Base-by-base conservation (phyloP, 106 monocot genomes). In the Acorus calamus region DNA sequence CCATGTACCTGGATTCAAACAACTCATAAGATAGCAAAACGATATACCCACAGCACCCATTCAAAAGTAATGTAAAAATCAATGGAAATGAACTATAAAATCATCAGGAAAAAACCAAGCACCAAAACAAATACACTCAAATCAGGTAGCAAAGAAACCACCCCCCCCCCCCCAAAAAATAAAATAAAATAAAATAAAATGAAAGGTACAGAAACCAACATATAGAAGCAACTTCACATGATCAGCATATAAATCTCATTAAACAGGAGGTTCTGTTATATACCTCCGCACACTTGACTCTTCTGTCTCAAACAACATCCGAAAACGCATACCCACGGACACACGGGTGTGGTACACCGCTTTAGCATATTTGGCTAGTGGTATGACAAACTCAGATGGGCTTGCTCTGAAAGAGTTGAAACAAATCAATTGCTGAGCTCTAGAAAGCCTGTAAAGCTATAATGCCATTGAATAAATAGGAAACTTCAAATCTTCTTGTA, bases 1-100 rank as follows among this genome's bases (percentile, higher is more conserved):
- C 92, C 92, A 93, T 93, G 73, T 88, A 93, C 47, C 92, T 93
- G 76, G 71, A 71, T 74, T 46, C 14, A 63, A 59, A 52, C 49
- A 49, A 10, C 4, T 28, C 28, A 28, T 28, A 28, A 28, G 4
- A 59, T 48, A 11, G 4, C 4, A 62, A 49, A 28, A 28, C 1
- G 28, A 28, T 28, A 28, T 28, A 28, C 28, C 28, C 28, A 28
- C 28, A 28, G 28, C 28, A 28, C 28, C 28, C 28, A 28, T 28
- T 28, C 28, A 28, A 28, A 28, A 1, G 28, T 28, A 28, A 28
- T 28, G 28, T 28, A 28, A 28, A 28, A 28, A 28, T 28, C 28
- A 28, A 28, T 28, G 28, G 28, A 28, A 28, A 28, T 28, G 28
- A 28, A 28, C 28, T 28, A 28, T 28, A 28, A 28, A 28, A 28